A percentile compares a stretch with the other conserved stretches of the same genome.
These are phyloP conservation scores for Ogataea hybrid DNA, from an alignment of 1,139 yeast species.

Conservation along the genomic window DNA sequence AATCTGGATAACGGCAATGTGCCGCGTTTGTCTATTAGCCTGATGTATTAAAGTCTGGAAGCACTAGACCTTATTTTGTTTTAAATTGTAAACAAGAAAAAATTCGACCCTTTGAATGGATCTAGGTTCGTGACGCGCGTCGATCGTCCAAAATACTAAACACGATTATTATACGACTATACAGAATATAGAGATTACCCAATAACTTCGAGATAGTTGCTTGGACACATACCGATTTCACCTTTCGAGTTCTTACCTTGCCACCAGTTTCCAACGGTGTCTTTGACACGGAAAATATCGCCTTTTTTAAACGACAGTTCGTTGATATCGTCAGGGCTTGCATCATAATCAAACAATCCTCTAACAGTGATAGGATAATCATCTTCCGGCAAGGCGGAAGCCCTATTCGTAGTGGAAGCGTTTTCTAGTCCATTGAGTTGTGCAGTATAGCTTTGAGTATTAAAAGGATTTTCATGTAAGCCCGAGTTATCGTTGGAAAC, in stretches of 20 bases:
- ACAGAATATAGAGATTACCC: not conserved
- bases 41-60: not conserved
- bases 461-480: constrained; percentile 23
- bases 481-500: constrained; percentile 4
- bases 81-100: not conserved
- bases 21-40: not conserved
- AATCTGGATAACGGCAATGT: not conserved
- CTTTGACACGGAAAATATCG: constrained; percentile 87
- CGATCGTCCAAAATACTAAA: constrained; percentile 2
- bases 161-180: not conserved
- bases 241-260: constrained; percentile 89
- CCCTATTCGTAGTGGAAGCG: constrained; percentile 19
- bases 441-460: constrained; percentile 17
- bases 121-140: not conserved
- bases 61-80: not conserved
- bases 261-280: constrained; percentile 98
- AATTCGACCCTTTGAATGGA: not conserved
- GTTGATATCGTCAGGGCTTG: constrained; percentile 93
- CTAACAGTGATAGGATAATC: constrained; percentile 83
- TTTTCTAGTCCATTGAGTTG: constrained; percentile 30
- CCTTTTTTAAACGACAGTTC: constrained; percentile 90
- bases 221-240: constrained; percentile 95
- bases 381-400: constrained; percentile 15
- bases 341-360: constrained; percentile 83
- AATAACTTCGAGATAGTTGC: constrained; percentile 77